Evolutionary conservation across 805 yeast genomes (phyloP), one percentile per base, ranked within the genome.

Genomic region (Yueomyces sp.): DNA sequence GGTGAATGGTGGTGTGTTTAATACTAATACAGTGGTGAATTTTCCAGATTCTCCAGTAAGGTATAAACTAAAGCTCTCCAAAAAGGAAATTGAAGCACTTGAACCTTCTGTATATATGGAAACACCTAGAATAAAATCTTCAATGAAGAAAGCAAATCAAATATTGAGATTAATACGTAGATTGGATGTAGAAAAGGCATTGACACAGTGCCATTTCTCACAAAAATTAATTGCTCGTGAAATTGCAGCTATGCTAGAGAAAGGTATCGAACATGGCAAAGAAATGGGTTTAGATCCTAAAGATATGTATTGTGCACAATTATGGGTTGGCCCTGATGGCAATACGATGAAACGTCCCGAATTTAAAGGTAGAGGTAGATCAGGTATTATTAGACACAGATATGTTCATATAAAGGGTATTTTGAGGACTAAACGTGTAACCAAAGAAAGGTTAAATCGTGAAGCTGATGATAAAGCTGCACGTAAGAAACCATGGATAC

Each of bases 261-360:
- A 75, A 42, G 95, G 94, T 7, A 55, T 85, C 33, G 70, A 74
- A 40, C 86, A 85, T 55, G 86, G 88, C 27, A 66, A 73, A 45
- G 67, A 65, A 37, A 62, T 81, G 49, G 77, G 79, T 3, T 62
- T 82, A 47, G 64, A 79, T 47, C 73, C 77, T 28, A 74, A 80
- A 46, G 73, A 73, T 36, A 60, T 87, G 38, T 85, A 81, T 54
- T 73, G 90, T 45, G 76, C 80, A 39, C 84, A 84, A 56, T 76
- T 87, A 46, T 90, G 96, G 96, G 79, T 79, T 29, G 96, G 96
- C 38, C 79, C 87, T 45, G 97, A 90, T 62, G 95, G 95, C 26
- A 56, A 64, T 42, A 77, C 82, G 79, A 54, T 58, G 30, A 80
- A 76, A 60, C 74, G 92, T 60, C 63, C 78, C 7, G 96, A 90